Evolutionary conservation across 192 early-diverging fungal genomes (phyloP).

Genomic region (Rhizophagus prolifer): DNA sequence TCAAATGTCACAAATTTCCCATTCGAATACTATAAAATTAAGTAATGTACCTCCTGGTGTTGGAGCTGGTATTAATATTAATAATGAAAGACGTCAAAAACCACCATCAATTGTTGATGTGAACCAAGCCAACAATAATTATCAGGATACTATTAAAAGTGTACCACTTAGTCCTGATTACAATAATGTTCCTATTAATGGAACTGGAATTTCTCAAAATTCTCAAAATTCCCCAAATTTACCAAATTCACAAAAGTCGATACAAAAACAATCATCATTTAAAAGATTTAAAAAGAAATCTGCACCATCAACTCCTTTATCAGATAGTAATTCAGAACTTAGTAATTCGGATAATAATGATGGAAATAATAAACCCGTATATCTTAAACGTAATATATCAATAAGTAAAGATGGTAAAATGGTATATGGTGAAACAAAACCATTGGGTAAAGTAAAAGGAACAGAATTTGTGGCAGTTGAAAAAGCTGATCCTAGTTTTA

Average conservation of each 20-base stretch:
- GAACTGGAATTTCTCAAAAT: too few species aligned
- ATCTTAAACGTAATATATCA: slow-evolving; percentile 20
- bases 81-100: background rate
- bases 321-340: background rate
- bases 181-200: too few species aligned
- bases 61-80: background rate
- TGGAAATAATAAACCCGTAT: background rate
- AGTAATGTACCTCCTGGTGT: background rate
- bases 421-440: slow-evolving; percentile 17
- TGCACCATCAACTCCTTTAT: background rate
- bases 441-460: slow-evolving; percentile 23
- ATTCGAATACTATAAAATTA: background rate
- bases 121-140: too few species aligned
- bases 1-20: background rate
- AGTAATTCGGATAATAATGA: background rate
- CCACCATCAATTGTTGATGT: too few species aligned
- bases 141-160: too few species aligned
- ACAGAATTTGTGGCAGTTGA: slow-evolving; percentile 23
- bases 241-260: background rate
- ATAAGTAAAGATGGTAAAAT: slow-evolving; percentile 27
- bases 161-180: too few species aligned
- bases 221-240: too few species aligned
- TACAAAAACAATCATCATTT: background rate
- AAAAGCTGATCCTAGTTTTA: slow-evolving; percentile 13
- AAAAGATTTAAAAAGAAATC: background rate